These are phyloP conservation scores for Tremellales sp. DNA, from an alignment of 1,284 basidiomycete genomes.

Conservation along the genomic window DNA sequence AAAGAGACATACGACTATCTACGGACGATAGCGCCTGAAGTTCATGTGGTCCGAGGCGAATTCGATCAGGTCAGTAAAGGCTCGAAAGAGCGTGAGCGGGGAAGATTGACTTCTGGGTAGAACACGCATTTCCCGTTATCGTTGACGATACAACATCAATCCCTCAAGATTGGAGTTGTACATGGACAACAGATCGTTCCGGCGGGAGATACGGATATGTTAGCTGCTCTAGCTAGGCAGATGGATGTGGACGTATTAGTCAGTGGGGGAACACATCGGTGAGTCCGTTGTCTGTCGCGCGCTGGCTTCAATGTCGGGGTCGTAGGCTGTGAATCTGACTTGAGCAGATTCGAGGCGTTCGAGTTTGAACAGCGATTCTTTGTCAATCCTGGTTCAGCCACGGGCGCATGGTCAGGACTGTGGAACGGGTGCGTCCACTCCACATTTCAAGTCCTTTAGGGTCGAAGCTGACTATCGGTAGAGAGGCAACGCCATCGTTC, in stretches of 20 bases:
- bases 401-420: constrained; percentile 84
- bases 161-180: constrained; percentile 83
- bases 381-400: constrained; percentile 92
- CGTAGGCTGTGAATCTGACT: too few species aligned
- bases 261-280: constrained; percentile 92
- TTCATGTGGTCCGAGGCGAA: constrained; percentile 88
- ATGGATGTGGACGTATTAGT: constrained; percentile 97
- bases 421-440: constrained; percentile 59
- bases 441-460: neutral
- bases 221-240: constrained; percentile 81
- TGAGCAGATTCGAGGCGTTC: constrained; percentile 79
- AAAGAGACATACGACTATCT: constrained; percentile 96
- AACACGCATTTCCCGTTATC: constrained; percentile 69
- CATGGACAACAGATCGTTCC: constrained; percentile 95
- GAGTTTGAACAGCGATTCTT: constrained; percentile 91
- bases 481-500: constrained; percentile 72
- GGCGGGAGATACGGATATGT: constrained; percentile 81
- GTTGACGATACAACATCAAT: constrained; percentile 68
- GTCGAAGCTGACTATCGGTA: constrained; percentile 28
- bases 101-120: constrained; percentile 11
- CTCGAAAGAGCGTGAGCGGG: neutral
- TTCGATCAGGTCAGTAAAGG: constrained; percentile 75
- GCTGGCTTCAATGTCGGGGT: neutral
- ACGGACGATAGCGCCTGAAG: constrained; percentile 92
- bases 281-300: constrained; percentile 41